phyloP scores from a whole-genome alignment of 1,284 basidiomycete species.

The Waitea zeae region DNA sequence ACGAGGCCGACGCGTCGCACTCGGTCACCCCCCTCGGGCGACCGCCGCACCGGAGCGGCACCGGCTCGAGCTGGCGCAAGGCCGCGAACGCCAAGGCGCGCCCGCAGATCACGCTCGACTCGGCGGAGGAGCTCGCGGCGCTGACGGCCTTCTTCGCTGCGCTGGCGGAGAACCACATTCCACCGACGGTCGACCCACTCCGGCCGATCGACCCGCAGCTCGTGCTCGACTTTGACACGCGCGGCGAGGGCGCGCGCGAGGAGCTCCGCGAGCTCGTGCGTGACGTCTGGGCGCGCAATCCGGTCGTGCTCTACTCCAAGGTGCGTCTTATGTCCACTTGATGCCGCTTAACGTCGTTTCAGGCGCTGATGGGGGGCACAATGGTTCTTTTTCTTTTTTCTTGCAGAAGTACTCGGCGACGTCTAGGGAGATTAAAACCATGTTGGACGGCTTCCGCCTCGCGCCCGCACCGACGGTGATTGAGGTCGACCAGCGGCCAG shows the following conservation, averaged over 20 bases:
- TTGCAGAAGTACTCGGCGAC: conserved; percentile 39
- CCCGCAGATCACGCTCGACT: conserved; percentile 26
- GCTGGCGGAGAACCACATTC: conserved; percentile 65
- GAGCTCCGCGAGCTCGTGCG: conserved; percentile 18
- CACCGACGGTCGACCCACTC: conserved; percentile 43
- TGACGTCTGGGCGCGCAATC: conserved; percentile 50
- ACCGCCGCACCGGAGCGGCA: conserved; percentile 13
- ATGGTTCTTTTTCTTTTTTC: background rate
- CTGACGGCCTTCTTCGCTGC: conserved; percentile 65
- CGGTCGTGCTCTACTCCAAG: conserved; percentile 65
- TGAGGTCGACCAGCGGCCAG: conserved; percentile 52
- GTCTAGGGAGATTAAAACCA: conserved; percentile 50
- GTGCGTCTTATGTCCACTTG: conserved; percentile 23
- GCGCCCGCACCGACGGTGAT: conserved; percentile 52
- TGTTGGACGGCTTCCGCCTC: conserved; percentile 42
- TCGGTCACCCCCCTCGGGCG: conserved; percentile 11
- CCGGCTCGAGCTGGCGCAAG: conserved; percentile 9
- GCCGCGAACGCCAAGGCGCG: conserved; percentile 10
- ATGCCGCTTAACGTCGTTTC: background rate
- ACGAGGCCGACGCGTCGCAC: conserved; percentile 3
- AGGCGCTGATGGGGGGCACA: background rate
- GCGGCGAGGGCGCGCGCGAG: conserved; percentile 21
- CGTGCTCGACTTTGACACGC: conserved; percentile 71
- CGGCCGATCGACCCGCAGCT: conserved; percentile 59
- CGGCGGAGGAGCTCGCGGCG: conserved; percentile 59